Percentiles rank a stretch among this genome's conserved stretches.
These are phyloP conservation scores for Mycena filopes DNA, from an alignment of 768 basidiomycete genomes.

Conservation along the genomic window DNA sequence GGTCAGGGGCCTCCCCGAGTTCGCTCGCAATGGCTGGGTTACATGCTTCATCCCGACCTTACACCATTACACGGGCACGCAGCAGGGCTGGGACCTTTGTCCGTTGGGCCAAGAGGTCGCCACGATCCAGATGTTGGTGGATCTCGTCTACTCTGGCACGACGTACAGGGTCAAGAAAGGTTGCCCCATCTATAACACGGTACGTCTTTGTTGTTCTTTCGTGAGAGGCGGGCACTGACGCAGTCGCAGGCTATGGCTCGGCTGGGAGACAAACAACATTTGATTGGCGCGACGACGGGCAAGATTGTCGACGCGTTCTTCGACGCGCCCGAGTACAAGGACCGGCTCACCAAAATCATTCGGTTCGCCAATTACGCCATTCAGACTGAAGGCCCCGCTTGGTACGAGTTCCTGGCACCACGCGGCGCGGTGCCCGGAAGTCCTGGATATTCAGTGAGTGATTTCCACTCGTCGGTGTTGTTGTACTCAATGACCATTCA, in stretches of 20 bases:
- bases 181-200: slow-evolving; percentile 1
- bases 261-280: slow-evolving; percentile 4
- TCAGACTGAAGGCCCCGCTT: neutral
- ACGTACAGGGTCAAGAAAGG: slow-evolving; percentile 7
- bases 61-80: neutral
- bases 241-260: neutral
- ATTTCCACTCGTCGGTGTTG: neutral
- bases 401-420: neutral
- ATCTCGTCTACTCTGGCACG: neutral
- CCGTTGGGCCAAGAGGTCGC: neutral
- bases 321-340: neutral
- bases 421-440: neutral
- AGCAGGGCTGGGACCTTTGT: neutral
- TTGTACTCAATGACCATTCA: neutral
- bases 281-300: neutral
- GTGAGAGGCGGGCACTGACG: no score
- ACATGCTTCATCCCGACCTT: neutral
- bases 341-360: neutral
- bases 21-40: neutral
- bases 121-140: neutral
- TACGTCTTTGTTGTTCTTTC: neutral
- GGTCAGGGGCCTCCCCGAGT: neutral
- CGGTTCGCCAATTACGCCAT: neutral
- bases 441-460: neutral
- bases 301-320: slow-evolving; percentile 1